phyloP scores from a whole-genome alignment of 208 protist genomes.

The Trichomonas gallinae region DNA sequence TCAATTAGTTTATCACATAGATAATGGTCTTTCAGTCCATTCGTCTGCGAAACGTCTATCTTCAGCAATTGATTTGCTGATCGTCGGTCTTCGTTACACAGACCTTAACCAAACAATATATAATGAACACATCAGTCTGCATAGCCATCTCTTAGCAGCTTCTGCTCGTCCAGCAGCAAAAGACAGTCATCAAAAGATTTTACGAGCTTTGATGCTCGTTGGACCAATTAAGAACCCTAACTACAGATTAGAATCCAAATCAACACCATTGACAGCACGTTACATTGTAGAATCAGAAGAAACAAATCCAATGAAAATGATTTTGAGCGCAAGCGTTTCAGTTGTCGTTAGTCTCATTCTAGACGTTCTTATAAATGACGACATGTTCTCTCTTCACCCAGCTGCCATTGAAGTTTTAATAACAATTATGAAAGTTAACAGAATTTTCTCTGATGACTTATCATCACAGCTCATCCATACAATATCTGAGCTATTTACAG shows the following conservation, averaged over 20 bases:
- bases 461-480: neutral
- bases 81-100: neutral
- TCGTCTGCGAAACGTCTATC: neutral
- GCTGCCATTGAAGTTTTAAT: neutral
- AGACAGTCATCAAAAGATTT: neutral
- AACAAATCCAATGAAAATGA: neutral
- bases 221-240: neutral
- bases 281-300: neutral
- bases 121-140: neutral
- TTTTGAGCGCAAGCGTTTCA: neutral
- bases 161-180: neutral
- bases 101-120: neutral
- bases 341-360: neutral
- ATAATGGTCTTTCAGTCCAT: neutral
- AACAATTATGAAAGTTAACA: neutral
- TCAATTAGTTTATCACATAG: neutral
- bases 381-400: neutral
- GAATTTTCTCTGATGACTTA: neutral
- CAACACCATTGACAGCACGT: neutral
- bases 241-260: neutral
- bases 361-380: neutral
- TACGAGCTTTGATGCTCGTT: neutral
- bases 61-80: neutral
- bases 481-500: neutral
- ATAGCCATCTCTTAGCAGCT: neutral